Conservation (phyloP, 1,284 basidiomycete species). For the Ustilago sp. region DNA sequence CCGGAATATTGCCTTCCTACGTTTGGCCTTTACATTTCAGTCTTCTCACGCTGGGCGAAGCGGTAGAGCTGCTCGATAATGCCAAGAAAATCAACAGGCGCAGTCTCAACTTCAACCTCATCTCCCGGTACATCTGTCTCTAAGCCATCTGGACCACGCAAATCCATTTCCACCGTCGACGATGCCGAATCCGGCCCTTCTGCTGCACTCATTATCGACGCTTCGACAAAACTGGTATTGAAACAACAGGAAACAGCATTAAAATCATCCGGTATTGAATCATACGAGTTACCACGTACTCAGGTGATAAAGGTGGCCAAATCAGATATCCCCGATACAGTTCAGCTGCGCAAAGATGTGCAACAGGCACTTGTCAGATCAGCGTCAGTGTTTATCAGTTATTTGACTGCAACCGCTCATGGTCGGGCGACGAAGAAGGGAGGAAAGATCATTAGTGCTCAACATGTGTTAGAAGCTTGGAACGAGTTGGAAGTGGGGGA, state of each 20-base stretch:
- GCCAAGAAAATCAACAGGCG: conserved; percentile 37
- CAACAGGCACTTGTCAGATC: conserved; percentile 83
- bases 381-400: conserved; percentile 91
- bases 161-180: conserved; percentile 2
- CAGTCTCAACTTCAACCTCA: conserved; percentile 5
- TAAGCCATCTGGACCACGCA: conserved; percentile 10
- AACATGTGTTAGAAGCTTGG: conserved; percentile 87
- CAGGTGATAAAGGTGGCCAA: conserved; percentile 85
- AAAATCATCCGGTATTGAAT: conserved; percentile 74
- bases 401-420: conserved; percentile 80
- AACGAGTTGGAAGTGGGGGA: conserved; percentile 80
- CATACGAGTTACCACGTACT: conserved; percentile 85
- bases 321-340: conserved; percentile 79
- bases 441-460: conserved; percentile 86
- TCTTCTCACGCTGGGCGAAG: not conserved
- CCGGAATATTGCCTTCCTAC: too few species aligned
- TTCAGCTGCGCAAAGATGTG: conserved; percentile 87
- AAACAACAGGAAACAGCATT: conserved; percentile 37
- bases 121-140: conserved; percentile 10
- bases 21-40: not conserved
- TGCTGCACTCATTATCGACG: conserved; percentile 7
- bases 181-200: conserved; percentile 5
- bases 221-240: conserved; percentile 19
- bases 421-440: conserved; percentile 85
- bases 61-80: conserved; percentile 1